These are phyloP conservation scores for Rutstroemia sp. DNA, from an alignment of 2,329 filamentous ascomycete species.

Conservation along the genomic window DNA sequence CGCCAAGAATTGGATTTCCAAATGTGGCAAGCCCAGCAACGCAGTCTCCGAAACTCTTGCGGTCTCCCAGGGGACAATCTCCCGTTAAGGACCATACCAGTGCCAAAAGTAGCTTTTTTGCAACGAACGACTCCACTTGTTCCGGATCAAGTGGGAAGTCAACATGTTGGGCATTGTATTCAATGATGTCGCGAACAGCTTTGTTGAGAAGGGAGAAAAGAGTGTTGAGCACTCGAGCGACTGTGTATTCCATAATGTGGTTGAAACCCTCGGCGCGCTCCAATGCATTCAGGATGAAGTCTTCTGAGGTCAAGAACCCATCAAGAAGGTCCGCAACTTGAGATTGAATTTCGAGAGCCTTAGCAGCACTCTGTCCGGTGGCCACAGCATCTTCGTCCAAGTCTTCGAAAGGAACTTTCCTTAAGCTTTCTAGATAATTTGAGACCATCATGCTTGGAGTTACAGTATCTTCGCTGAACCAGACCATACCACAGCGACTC, in stretches of 20 bases:
- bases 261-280: constrained; percentile 69
- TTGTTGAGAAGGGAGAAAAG: constrained; percentile 96
- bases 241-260: constrained; percentile 98
- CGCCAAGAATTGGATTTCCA: constrained; percentile 72
- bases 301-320: constrained; percentile 66
- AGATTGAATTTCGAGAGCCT: constrained; percentile 70
- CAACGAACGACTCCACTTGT: constrained; percentile 80
- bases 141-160: constrained; percentile 91
- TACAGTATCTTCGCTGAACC: constrained; percentile 98
- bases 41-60: constrained; percentile 83
- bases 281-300: constrained; percentile 73
- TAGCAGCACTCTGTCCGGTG: constrained; percentile 67
- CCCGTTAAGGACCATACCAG: constrained; percentile 94
- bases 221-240: constrained; percentile 82
- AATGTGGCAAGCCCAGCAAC: constrained; percentile 77
- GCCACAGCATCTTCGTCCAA: constrained; percentile 85
- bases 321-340: constrained; percentile 75
- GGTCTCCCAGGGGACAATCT: constrained; percentile 81
- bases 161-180: constrained; percentile 90
- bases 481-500: constrained; percentile 99
- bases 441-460: constrained; percentile 86
- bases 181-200: constrained; percentile 80
- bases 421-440: constrained; percentile 81
- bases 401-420: constrained; percentile 82
- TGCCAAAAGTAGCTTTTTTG: constrained; percentile 89